phyloP scores from a whole-genome alignment of 208 protist genomes.

The Wallacemonas sp. region DNA sequence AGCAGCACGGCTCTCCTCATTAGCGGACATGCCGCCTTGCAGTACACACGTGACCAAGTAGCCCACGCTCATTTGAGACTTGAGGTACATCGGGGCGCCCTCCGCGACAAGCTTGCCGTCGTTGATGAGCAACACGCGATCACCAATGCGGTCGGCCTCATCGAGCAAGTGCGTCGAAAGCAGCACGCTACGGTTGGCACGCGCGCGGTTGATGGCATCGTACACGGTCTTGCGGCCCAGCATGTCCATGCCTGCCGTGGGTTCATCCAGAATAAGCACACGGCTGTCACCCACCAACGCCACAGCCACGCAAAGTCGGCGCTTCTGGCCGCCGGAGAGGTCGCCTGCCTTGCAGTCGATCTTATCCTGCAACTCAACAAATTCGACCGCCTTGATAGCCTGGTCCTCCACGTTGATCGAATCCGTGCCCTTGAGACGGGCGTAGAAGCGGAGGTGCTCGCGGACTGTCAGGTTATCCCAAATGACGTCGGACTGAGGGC shows the following conservation, averaged over 20 bases:
- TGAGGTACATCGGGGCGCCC: conserved; percentile 78
- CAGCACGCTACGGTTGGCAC: conserved; percentile 56
- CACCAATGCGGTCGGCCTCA: conserved; percentile 95
- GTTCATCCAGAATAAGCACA: conserved; percentile 90
- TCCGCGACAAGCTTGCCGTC: conserved; percentile 59
- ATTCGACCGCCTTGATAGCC: conserved; percentile 50
- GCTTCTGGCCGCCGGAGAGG: conserved; percentile 81
- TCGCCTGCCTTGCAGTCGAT: conserved; percentile 37
- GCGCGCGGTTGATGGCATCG: conserved; percentile 51
- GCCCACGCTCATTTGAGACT: conserved; percentile 68
- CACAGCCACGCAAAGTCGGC: conserved; percentile 83
- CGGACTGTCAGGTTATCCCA: conserved; percentile 90
- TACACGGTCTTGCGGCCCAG: conserved; percentile 69
- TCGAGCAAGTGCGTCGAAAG: conserved; percentile 94
- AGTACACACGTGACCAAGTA: conserved; percentile 79
- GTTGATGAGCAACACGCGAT: conserved; percentile 93
- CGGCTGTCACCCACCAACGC: conserved; percentile 76
- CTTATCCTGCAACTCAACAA: conserved; percentile 64
- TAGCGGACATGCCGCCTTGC: conserved; percentile 31
- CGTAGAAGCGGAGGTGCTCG: conserved; percentile 94
- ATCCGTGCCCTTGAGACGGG: conserved; percentile 78
- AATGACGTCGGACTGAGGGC: conserved; percentile 93
- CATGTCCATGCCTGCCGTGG: conserved; percentile 92
- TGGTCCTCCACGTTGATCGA: conserved; percentile 42
- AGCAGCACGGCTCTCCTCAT: conserved; percentile 46